A percentile compares a stretch with the other conserved stretches of the same genome.
These are phyloP conservation scores for Fusarium lyarnte DNA, from an alignment of 2,329 filamentous ascomycete species.

Conservation along the genomic window DNA sequence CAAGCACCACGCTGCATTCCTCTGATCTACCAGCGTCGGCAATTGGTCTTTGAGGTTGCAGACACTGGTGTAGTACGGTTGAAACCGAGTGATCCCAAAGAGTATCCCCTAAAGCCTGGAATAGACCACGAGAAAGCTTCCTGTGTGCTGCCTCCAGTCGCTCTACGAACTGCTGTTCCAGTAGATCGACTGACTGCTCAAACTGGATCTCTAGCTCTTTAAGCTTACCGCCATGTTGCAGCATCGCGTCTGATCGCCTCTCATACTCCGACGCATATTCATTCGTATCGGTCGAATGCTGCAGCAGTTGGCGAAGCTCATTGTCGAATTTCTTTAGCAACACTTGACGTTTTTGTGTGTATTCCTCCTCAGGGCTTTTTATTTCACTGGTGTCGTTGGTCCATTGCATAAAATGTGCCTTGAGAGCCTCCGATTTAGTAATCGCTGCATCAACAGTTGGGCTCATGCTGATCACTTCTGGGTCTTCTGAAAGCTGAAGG, in stretches of 20 bases:
- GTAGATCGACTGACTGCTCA: accelerated
- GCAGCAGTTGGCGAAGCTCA: neutral
- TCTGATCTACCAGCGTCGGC: accelerated
- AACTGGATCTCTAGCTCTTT: neutral
- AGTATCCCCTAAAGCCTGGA: neutral
- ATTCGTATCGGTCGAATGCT: accelerated
- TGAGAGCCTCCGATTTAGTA: neutral
- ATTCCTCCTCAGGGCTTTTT: neutral
- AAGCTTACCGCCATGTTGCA: neutral
- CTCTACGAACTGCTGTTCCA: neutral
- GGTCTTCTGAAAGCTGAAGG: accelerated
- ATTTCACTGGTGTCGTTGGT: neutral
- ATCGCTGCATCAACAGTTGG: neutral
- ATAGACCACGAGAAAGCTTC: neutral
- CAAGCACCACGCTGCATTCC: accelerated
- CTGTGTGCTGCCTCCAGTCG: accelerated
- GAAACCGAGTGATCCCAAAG: neutral
- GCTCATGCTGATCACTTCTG: neutral
- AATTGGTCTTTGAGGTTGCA: accelerated
- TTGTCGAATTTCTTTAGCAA: accelerated
- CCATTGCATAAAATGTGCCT: neutral
- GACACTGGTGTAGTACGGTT: accelerated
- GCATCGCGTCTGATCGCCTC: accelerated
- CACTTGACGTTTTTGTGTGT: neutral
- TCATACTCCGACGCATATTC: neutral